Evolutionary conservation across 179 eudicot species (phyloP).

Genomic region (Pouteria campechiana): DNA sequence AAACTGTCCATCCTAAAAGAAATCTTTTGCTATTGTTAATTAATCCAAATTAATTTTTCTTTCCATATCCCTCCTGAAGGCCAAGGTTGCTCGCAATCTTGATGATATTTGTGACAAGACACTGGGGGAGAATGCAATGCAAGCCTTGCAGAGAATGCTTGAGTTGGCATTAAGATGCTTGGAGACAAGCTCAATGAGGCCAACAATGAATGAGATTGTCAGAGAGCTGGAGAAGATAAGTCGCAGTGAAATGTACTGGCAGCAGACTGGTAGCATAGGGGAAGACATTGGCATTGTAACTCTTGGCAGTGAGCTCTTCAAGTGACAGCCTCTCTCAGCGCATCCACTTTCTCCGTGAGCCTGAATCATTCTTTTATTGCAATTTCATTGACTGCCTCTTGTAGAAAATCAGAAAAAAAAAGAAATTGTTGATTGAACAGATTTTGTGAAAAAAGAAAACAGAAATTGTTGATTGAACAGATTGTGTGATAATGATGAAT

Average conservation of each 20-base stretch:
- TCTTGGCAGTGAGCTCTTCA: conserved; percentile 11
- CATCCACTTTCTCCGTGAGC: background rate
- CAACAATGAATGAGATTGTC: conserved; percentile 2
- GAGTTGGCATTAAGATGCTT: conserved; percentile 3
- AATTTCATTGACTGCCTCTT: background rate
- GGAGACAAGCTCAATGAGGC: conserved; percentile 3
- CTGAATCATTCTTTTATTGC: background rate
- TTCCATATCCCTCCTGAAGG: no score
- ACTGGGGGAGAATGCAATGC: background rate
- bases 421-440: no score
- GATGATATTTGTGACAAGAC: conserved; percentile 1
- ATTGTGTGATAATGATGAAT: no score
- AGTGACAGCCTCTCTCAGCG: no score
- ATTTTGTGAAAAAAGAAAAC: no score
- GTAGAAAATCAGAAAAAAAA: background rate
- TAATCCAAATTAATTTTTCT: no score
- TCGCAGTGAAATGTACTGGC: background rate
- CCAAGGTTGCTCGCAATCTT: background rate
- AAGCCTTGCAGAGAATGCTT: background rate
- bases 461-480: no score
- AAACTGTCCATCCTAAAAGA: no score
- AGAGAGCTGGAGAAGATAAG: conserved; percentile 4
- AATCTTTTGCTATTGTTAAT: no score
- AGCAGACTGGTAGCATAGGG: conserved; percentile 3
- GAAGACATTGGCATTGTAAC: conserved; percentile 6